Evolutionary conservation across 208 protist genomes (phyloP), one percentile per base, ranked within the genome.

Genomic region (Wallacemonas collosoma): DNA sequence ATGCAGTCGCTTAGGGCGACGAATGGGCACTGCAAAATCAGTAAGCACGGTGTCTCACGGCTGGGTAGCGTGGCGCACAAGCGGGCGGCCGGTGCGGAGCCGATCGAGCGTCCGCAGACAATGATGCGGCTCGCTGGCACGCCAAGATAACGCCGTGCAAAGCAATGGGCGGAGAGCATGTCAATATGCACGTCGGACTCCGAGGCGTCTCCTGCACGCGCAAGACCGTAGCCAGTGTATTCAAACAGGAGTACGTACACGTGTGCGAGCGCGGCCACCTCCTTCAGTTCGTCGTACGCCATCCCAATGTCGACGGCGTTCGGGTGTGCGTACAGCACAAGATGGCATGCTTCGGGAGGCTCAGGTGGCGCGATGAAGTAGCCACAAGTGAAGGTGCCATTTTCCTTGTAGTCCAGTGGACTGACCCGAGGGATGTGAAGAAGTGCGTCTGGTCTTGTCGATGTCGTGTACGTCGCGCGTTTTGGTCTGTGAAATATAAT

Each of bases 231-330:
- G 50, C 91, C 91, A 11, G 74, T 84, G 77, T 94, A 96, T 72
- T 96, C 91, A 53, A 92, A 90, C 12, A 87, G 60, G 9, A 96
- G 71, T 11, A 94, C 84, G 45, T 83, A 83, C 9, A 89, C 76
- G 44, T 77, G 80, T 14, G 83, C 79, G 38, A 85, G 74, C 60
- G 85, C 76, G 71, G 80, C 68, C 11, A 96, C 56, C 60, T 88
- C 80, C 50, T 80, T 85, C 55, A 94, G 71, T 72, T 92, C 85
- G 44, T 84, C 81, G 75, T 88, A 88, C 68, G 86, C 76, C 72
- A 92, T 87, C 6, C 82, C 91, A 74, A 94, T 91, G 69, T 96
- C 91, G 2, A 93, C 89, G 6, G 89, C 91, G 60, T 96, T 96
- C 36, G 86, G 87, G 68, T 96, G 91, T 9, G 89, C 89, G 69